Evolutionary conservation across 1,284 basidiomycete species (phyloP), one percentile per base, ranked within the genome.

Genomic region (Cutaneotrichosporon curvatum): DNA sequence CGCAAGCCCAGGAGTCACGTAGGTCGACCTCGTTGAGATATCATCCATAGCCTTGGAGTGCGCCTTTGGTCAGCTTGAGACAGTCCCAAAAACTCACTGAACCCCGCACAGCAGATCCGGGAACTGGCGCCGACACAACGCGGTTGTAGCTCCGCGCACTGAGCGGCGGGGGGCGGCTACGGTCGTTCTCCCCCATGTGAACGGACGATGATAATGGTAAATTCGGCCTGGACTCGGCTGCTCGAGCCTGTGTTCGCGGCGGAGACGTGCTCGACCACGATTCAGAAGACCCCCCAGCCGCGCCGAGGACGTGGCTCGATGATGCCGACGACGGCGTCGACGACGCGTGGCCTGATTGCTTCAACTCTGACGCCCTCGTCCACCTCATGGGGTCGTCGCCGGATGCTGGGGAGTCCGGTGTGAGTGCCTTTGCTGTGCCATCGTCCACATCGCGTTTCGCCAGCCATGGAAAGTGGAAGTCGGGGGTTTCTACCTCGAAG

Each of bases 401-500:
- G 25, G 25, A 12, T 12, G 25, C 25, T 28, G 25, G 25, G 12
- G 25, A 28, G 7, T 28, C 25, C 7, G 25, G 25, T 28, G 33
- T 8, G 4, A 2, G 14, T 15, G 15, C 33, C 16, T 35, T 35
- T 11, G n/a, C 33, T 4, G 33, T 35, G n/a, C 9, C 33, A 18
- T 15, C 33, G 12, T 28, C 25, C 25, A 7, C 25, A 28, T 28
- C 25, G 25, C 25, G 32, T 22, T 25, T 40, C 15, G 37, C 30
- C 4, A 45, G 55, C 60, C 61, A 68, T 30, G 65, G 60, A 37
- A 61, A 68, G 38, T 68, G 59, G 30, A 68, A 66, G 46, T 66
- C 61, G 1, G 65, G 65, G 9, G 60, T 46, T 18, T 52, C 46
- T 30, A 65, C 54, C 3, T 65, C 59, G 19, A 65, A 61, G 15